These are phyloP conservation scores for Synchytrium microbalum DNA, from an alignment of 371 early-diverging fungal species.

Conservation along the genomic window DNA sequence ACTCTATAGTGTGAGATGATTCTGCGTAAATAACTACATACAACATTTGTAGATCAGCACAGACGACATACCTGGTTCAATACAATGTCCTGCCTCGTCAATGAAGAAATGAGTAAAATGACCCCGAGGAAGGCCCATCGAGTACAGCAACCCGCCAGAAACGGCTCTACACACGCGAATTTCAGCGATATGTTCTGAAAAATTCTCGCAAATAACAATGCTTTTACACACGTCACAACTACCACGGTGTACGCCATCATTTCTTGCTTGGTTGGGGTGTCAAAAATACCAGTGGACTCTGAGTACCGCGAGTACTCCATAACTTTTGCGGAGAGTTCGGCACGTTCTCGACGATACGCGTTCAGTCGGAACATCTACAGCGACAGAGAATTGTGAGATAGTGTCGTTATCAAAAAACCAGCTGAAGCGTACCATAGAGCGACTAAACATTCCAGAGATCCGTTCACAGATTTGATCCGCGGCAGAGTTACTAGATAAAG, in stretches of 20 bases:
- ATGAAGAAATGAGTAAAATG: constrained; percentile 32
- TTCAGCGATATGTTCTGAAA: no score
- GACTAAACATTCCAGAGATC: constrained; percentile 5
- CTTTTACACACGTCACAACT: constrained; percentile 2
- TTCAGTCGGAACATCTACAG: neutral
- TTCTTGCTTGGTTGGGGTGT: neutral
- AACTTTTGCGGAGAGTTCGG: neutral
- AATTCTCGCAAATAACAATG: no score
- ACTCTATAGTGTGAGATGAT: no score
- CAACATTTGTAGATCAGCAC: no score
- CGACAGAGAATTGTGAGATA: no score
- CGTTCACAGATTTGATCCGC: constrained; percentile 24
- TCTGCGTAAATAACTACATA: no score
- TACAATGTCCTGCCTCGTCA: constrained; percentile 47
- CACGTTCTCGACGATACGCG: neutral
- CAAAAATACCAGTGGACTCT: neutral
- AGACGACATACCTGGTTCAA: no score
- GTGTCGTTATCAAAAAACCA: no score
- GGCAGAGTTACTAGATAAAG: no score
- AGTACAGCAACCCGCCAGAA: neutral
- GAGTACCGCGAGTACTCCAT: neutral
- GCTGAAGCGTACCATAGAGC: no score
- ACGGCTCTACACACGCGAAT: no score
- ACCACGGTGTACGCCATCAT: constrained; percentile 1
- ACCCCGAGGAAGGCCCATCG: neutral